Percentiles rank a stretch among this genome's conserved stretches.
Evolutionary conservation across 2,329 filamentous ascomycete genomes (phyloP).

Genomic region (Pseudofabraea citricarpa): DNA sequence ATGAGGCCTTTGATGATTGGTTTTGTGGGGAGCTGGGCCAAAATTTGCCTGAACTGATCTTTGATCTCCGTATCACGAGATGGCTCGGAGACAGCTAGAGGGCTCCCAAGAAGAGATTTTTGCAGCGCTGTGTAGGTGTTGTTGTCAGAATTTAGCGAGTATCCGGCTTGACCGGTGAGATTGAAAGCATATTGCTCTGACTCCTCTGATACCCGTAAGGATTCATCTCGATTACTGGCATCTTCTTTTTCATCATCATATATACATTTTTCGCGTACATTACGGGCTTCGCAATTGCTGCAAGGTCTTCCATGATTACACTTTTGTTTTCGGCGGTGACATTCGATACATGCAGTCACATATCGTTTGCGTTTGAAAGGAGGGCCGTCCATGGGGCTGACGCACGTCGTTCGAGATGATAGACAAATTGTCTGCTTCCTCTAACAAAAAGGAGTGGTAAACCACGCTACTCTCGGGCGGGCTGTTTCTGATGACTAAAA

Average conservation of each 20-base stretch:
- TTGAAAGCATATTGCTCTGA: not conserved
- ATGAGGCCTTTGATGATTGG: not conserved
- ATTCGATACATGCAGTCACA: conserved; percentile 9
- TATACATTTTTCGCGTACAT: not conserved
- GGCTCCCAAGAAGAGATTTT: not conserved
- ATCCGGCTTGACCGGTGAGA: not conserved
- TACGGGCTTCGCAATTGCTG: conserved; percentile 10
- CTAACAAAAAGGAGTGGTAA: too few species aligned
- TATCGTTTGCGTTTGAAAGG: not conserved
- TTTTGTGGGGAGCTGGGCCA: not conserved
- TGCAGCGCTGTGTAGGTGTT: not conserved
- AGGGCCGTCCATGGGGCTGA: not conserved
- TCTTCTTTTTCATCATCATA: not conserved
- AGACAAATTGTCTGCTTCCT: too few species aligned
- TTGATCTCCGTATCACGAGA: not conserved
- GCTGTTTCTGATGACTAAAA: too few species aligned
- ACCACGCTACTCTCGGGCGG: too few species aligned
- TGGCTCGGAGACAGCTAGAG: not conserved
- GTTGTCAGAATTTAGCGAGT: not conserved
- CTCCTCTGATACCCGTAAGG: not conserved
- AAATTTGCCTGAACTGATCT: not conserved
- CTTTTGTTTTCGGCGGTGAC: conserved; percentile 20
- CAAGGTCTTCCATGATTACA: conserved; percentile 16
- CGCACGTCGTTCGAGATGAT: not conserved
- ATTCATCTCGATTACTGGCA: not conserved